Percentiles rank a stretch among this genome's conserved stretches.
These are phyloP conservation scores for Bipolaris victoriae DNA, from an alignment of 2,329 filamentous ascomycete genomes.

Conservation along the genomic window DNA sequence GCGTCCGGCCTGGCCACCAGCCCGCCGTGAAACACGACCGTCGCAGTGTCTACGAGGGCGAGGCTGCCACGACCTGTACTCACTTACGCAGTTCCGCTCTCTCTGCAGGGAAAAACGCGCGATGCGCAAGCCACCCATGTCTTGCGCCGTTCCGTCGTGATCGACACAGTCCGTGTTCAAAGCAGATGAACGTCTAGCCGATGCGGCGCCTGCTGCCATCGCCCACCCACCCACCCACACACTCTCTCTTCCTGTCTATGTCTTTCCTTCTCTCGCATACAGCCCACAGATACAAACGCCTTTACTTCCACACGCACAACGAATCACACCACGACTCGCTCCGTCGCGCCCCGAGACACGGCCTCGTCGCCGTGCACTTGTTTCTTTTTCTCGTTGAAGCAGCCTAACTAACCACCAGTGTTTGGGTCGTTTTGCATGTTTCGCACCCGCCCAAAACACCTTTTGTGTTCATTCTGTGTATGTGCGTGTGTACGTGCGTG, in stretches of 20 bases:
- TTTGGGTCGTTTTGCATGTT: constrained; percentile 43
- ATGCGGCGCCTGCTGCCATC: constrained; percentile 10
- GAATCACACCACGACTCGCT: constrained; percentile 19
- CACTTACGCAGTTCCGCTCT: constrained; percentile 21
- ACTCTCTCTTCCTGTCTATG: neutral
- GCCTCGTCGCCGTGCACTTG: constrained; percentile 18
- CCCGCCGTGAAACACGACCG: constrained; percentile 11
- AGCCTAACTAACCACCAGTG: constrained; percentile 41
- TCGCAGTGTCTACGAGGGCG: constrained; percentile 29
- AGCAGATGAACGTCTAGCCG: constrained; percentile 30
- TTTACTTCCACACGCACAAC: constrained; percentile 15
- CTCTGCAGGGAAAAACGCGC: constrained; percentile 39
- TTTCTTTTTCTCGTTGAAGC: constrained; percentile 30
- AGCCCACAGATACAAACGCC: neutral
- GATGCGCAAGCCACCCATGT: constrained; percentile 40
- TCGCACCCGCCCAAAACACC: constrained; percentile 36
- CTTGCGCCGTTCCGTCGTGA: constrained; percentile 27
- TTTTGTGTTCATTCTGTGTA: neutral
- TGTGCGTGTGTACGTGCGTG: too few species aligned
- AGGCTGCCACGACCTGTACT: constrained; percentile 39
- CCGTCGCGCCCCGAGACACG: constrained; percentile 29
- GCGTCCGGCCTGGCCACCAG: constrained; percentile 18
- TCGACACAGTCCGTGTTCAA: constrained; percentile 36
- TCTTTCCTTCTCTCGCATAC: neutral
- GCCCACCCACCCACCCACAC: constrained; percentile 3